Conservation (phyloP, 352 stramenopile genomes). For the Phytopythium delawarense region DNA sequence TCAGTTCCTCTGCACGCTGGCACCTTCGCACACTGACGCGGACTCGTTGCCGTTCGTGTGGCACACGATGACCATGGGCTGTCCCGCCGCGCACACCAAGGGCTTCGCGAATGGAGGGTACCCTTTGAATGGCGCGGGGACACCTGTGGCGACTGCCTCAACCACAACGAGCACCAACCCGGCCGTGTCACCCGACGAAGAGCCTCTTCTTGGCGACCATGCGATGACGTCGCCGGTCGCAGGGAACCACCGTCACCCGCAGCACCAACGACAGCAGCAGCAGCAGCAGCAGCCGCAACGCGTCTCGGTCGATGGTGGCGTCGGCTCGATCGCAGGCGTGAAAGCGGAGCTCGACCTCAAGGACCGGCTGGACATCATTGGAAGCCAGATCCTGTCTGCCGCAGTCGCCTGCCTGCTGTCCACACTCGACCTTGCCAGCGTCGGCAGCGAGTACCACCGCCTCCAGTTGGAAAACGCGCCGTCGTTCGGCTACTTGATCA, state of each 20-base stretch:
- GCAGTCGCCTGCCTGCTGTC: conserved; percentile 60
- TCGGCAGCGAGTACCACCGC: conserved; percentile 53
- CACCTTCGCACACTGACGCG: conserved; percentile 18
- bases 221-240: conserved; percentile 23
- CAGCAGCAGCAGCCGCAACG: conserved; percentile 13
- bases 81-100: conserved; percentile 73
- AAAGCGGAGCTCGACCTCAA: conserved; percentile 68
- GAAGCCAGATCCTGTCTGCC: conserved; percentile 71
- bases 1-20: conserved; percentile 64
- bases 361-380: conserved; percentile 66
- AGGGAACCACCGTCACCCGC: conserved; percentile 1
- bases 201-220: conserved; percentile 22
- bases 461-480: conserved; percentile 51
- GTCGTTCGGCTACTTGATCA: conserved; percentile 62
- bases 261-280: conserved; percentile 6
- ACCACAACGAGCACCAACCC: conserved; percentile 8
- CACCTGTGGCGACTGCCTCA: conserved; percentile 11
- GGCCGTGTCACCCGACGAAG: conserved; percentile 25
- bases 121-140: conserved; percentile 16
- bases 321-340: conserved; percentile 48
- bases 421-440: conserved; percentile 56
- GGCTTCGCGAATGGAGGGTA: conserved; percentile 73
- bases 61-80: conserved; percentile 88
- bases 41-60: conserved; percentile 43
- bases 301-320: conserved; percentile 6